A percentile compares a stretch with the other conserved stretches of the same genome.
These are phyloP conservation scores for Tylopilus subfusipes DNA, from an alignment of 768 basidiomycete genomes.

Conservation along the genomic window DNA sequence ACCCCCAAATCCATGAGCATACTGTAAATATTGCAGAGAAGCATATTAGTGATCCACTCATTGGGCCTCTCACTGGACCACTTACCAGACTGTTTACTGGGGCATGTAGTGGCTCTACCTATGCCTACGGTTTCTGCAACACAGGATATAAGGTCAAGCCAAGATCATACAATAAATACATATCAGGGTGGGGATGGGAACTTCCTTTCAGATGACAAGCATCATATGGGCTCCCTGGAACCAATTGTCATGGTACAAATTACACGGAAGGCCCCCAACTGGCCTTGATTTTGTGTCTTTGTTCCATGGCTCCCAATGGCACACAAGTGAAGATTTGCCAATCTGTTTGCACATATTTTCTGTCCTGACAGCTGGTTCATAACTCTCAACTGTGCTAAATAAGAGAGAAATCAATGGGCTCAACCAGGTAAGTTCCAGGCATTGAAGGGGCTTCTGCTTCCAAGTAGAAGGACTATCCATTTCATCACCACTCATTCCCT, in stretches of 20 bases:
- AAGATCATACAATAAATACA: too few species aligned
- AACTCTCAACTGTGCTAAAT: not conserved
- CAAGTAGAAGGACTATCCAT: not conserved
- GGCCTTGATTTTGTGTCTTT: not conserved
- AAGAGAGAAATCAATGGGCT: not conserved
- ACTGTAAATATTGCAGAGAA: too few species aligned
- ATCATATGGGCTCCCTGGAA: not conserved
- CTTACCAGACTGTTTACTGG: too few species aligned
- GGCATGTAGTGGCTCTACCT: too few species aligned
- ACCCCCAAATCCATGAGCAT: too few species aligned
- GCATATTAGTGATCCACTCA: too few species aligned
- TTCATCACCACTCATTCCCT: conserved; percentile 11
- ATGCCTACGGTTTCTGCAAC: too few species aligned
- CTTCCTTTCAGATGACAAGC: not conserved
- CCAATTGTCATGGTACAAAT: not conserved
- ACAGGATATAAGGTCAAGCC: too few species aligned
- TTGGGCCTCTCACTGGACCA: too few species aligned
- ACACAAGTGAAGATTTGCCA: not conserved
- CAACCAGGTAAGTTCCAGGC: not conserved
- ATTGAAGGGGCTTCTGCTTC: not conserved
- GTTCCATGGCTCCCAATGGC: not conserved
- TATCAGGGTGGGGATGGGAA: too few species aligned
- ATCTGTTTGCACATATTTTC: not conserved
- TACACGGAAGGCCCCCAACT: not conserved
- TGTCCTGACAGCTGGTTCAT: not conserved